Base-by-base conservation (phyloP, 2,329 filamentous ascomycete genomes). In the Dryadomyces quercus-mongolicae region DNA sequence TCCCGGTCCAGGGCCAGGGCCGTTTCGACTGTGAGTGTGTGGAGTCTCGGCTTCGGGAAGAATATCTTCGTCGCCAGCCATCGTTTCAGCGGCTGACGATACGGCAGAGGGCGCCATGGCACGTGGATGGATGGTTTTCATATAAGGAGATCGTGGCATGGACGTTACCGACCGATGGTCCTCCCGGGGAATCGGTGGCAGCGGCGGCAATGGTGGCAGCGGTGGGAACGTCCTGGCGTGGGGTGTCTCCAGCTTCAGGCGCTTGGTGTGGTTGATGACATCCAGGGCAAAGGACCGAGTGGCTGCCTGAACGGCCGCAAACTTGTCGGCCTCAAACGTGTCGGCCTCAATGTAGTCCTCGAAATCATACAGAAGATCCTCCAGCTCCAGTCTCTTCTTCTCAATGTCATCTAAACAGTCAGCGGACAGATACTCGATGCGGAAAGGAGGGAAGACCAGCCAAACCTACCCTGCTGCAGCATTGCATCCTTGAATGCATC, bases 341-440 rank as follows among this genome's bases (percentile, higher is more conserved):
- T 68, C 67, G 6, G 63, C 57, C 25, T 70, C 65, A 31, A 67
- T 66, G 54, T 66, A 72, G 60, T 73, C 71, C 44, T 74, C 71
- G 46, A 74, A 67, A 55, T 73, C 70, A 59, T 72, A 73, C 7
- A 73, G 64, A 3, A 72, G 61, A 52, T 71, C 68, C 50, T 72
- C 70, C 4, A 73, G 60, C 16, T 59, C 55, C 12, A 67, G 59
- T 16, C 66, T 54, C 53, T 60, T 61, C 49, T 60, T 62, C 43
- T 66, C 62, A 25, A 68, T 57, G 18, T 64, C 63, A 18, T 64
- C 65, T 65, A 51, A 44, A n/a, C 21, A 16, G 49, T 52, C 22
- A 56, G 56, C 13, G 4, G 7, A 31, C 44, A 20, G 5, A 12
- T 34, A n/a, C 15, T 10, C 36, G 25, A 5, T 5, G n/a, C 13